Percentiles rank a stretch among this genome's conserved stretches.
These are phyloP conservation scores for Lactarius evosmus DNA, from an alignment of 768 basidiomycete species.

Conservation along the genomic window DNA sequence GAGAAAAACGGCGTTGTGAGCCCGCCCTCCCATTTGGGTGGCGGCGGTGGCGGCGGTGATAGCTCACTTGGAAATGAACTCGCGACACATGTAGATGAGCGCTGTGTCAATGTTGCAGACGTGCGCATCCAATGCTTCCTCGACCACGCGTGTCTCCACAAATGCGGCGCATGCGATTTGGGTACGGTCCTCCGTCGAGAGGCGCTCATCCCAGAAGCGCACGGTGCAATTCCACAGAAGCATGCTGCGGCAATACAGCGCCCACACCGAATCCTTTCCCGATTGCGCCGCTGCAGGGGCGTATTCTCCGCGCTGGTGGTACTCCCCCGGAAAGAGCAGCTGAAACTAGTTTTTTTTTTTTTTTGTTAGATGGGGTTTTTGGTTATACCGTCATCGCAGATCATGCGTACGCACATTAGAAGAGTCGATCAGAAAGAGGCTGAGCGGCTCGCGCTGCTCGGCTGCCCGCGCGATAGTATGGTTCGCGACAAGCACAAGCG, in stretches of 20 bases:
- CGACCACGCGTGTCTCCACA: conserved; percentile 63
- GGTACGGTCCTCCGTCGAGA: conserved; percentile 50
- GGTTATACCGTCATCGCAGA: background rate
- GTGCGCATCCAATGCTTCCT: conserved; percentile 65
- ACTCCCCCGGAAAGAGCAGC: conserved; percentile 74
- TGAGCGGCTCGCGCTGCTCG: conserved; percentile 54
- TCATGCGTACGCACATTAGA: conserved; percentile 50
- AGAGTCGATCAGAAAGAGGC: conserved; percentile 60
- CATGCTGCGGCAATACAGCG: conserved; percentile 78
- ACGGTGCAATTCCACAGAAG: conserved; percentile 73
- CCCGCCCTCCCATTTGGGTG: background rate
- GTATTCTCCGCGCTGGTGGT: conserved; percentile 45
- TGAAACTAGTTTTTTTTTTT: conserved; percentile 44
- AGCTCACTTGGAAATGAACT: conserved; percentile 27
- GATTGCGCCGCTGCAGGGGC: conserved; percentile 43
- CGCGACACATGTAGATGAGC: conserved; percentile 36
- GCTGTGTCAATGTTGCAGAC: conserved; percentile 67
- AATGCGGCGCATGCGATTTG: conserved; percentile 60
- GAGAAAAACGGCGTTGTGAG: background rate
- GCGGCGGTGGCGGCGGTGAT: background rate
- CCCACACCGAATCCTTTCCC: conserved; percentile 78
- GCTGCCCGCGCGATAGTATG: conserved; percentile 68
- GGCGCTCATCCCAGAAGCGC: conserved; percentile 44
- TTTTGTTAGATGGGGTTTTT: background rate
- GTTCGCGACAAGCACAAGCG: conserved; percentile 63